These are phyloP conservation scores for Hibiscus mutabilis DNA, from an alignment of 345 rosid genomes.

Conservation along the genomic window DNA sequence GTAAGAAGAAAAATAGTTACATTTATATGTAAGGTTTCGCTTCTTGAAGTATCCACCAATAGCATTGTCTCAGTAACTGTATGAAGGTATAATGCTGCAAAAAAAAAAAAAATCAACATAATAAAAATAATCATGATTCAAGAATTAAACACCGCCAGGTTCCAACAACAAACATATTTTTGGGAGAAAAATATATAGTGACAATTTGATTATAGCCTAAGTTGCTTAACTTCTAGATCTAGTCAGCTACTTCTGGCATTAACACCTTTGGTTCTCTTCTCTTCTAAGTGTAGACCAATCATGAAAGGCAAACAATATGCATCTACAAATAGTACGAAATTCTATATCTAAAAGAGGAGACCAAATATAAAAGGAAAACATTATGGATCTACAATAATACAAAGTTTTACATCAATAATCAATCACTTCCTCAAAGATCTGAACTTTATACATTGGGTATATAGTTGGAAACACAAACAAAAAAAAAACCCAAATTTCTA, in stretches of 20 bases:
- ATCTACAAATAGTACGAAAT: not conserved
- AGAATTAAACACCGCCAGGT: not conserved
- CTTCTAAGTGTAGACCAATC: not conserved
- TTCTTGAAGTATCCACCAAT: constrained; percentile 64
- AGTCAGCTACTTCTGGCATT: not conserved
- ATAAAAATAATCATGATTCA: not conserved
- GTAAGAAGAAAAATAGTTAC: constrained; percentile 26
- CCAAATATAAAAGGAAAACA: too few relatives aligned
- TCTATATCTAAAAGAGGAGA: not conserved
- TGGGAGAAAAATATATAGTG: not conserved
- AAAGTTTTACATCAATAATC: not conserved
- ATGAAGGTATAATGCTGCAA: constrained; percentile 46
- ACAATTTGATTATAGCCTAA: not conserved
- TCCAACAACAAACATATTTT: not conserved
- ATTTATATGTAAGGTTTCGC: constrained; percentile 53
- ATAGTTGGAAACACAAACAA: not conserved
- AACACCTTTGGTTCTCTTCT: not conserved
- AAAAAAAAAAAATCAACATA: constrained; percentile 3
- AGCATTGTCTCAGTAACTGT: constrained; percentile 54
- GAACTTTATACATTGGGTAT: not conserved
- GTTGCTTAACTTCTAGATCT: not conserved
- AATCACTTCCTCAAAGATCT: not conserved
- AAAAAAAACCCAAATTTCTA: not conserved
- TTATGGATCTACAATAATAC: not conserved
- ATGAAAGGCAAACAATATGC: not conserved